Evolutionary conservation across 140 eudicot species (phyloP).

Genomic region (Ambrosia hybrid): DNA sequence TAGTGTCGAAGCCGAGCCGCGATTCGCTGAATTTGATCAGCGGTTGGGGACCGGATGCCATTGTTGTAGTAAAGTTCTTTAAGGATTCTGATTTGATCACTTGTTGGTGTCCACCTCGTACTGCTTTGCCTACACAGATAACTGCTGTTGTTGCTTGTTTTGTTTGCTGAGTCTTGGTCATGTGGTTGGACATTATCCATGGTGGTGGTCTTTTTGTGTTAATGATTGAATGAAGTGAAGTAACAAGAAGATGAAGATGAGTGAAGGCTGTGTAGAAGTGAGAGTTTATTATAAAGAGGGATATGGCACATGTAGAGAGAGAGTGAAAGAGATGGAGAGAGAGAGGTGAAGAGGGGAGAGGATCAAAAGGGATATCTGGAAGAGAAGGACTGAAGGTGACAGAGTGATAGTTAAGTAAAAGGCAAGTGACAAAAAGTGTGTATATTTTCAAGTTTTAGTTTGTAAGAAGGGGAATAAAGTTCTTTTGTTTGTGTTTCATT

Average conservation of each 20-base stretch:
- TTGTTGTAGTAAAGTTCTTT: conserved; percentile 95
- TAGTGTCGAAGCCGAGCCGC: conserved; percentile 79
- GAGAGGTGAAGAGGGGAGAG: conserved; percentile 20
- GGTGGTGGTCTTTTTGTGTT: background rate
- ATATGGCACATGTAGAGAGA: conserved; percentile 8
- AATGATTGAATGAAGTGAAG: conserved; percentile 2
- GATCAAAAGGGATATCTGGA: conserved; percentile 62
- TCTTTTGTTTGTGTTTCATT: no score
- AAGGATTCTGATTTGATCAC: conserved; percentile 77
- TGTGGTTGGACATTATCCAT: conserved; percentile 69
- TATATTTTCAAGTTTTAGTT: no score
- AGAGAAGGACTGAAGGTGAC: conserved; percentile 98
- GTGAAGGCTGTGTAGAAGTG: conserved; percentile 5
- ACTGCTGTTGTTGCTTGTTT: conserved; percentile 28
- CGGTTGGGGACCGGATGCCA: conserved; percentile 84
- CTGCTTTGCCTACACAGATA: conserved; percentile 85
- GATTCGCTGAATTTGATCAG: conserved; percentile 86
- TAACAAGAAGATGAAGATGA: conserved; percentile 18
- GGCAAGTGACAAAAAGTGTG: conserved; percentile 7
- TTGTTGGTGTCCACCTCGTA: conserved; percentile 92
- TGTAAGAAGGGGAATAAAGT: no score
- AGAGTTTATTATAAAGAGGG: conserved; percentile 31
- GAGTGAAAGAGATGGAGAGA: conserved; percentile 24
- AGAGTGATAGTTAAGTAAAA: conserved; percentile 52
- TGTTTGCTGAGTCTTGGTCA: conserved; percentile 28